Evolutionary conservation across 495 filamentous ascomycete genomes (phyloP), one percentile per base, ranked within the genome.

Genomic region (Hypoxylon subgilvum): DNA sequence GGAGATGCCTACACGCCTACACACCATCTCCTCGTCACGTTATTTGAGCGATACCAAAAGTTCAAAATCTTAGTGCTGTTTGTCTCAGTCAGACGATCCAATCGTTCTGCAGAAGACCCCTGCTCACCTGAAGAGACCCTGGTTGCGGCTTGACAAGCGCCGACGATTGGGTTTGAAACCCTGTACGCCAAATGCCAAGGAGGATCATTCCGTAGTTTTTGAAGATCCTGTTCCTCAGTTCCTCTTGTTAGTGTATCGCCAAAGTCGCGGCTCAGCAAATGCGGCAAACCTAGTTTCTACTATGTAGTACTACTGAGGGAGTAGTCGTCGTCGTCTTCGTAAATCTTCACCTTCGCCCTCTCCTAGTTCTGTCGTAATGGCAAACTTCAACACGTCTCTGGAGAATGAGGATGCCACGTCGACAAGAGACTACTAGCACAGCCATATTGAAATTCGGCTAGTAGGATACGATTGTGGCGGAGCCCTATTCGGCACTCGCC

Each of bases 1-100:
- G n/a, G n/a, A n/a, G n/a, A n/a, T n/a, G n/a, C n/a, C n/a, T n/a
- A 53, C 63, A 69, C 68, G 62, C 56, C 58, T 72, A 63, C 70
- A 76, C 72, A 74, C 71, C 74, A 70, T 65, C 63, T 61, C 45
- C 52, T 59, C 44, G 60, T 74, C 72, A 73, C 72, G 72, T 73
- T 77, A 72, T 70, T 69, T 68, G 41, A 65, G 67, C 65, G 70
- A 48, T 65, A 72, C 72, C 65, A 71, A 61, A 49, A 45, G 63
- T 34, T 40, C 57, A 58, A 62, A 61, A 62, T 68, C 68, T 63
- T 70, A 67, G 60, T 66, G 51, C 63, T 60, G 58, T 54, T 38
- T 62, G 65, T 70, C 63, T 71, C 58, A 61, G 44, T 45, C 4
- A 36, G 35, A 14, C 52, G 27, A 49, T 21, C 76, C 76, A 78